Conservation (phyloP, 164 flowering plant genomes). For the Echeveria elegans region DNA sequence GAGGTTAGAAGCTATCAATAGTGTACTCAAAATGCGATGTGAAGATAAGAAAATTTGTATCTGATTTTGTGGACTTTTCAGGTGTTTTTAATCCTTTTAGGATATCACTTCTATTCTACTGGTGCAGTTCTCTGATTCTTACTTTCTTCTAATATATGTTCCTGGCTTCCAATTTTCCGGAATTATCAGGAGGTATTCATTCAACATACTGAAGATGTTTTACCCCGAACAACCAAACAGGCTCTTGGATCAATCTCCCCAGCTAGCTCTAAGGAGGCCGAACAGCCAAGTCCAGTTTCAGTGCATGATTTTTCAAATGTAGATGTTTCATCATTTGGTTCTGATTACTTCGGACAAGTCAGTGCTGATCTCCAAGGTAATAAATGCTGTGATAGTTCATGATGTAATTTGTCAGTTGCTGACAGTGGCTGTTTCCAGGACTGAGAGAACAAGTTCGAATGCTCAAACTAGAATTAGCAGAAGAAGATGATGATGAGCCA, state of each 20-base stretch:
- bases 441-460: constrained; percentile 54
- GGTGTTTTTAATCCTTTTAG: too few species aligned
- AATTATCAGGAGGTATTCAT: too few species aligned
- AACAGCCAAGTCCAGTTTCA: constrained; percentile 79
- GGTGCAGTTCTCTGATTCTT: not conserved
- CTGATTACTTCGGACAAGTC: constrained; percentile 69
- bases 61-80: too few species aligned
- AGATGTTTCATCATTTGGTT: constrained; percentile 50
- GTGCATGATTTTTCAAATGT: constrained; percentile 55
- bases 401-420: too few species aligned
- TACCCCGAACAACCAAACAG: constrained; percentile 15
- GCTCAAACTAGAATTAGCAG: constrained; percentile 44
- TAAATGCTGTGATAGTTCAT: too few species aligned
- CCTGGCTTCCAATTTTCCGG: too few species aligned
- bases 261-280: constrained; percentile 48
- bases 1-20: too few species aligned
- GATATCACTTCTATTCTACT: too few species aligned
- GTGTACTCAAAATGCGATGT: too few species aligned
- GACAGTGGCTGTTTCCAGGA: constrained; percentile 20
- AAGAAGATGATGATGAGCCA: constrained; percentile 28
- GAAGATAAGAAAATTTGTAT: too few species aligned
- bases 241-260: constrained; percentile 38
- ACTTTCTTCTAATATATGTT: constrained; percentile 14
- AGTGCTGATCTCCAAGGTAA: constrained; percentile 75
- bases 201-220: constrained; percentile 15